phyloP scores from a whole-genome alignment of 805 yeast species.

The Limtongozyma cylindracea region DNA sequence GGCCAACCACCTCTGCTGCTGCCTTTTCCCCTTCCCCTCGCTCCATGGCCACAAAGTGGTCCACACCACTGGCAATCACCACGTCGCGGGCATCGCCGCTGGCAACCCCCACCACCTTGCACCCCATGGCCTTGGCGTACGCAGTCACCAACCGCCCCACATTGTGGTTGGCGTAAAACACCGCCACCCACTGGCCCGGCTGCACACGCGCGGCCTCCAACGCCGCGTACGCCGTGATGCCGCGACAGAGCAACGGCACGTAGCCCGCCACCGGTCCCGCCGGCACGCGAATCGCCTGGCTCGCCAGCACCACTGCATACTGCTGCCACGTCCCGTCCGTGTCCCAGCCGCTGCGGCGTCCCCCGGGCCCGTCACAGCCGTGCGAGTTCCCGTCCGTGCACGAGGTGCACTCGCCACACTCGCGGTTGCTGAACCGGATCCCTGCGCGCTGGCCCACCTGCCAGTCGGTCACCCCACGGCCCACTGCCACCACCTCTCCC shows the following conservation, averaged over 20 bases:
- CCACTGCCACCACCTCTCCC: constrained; percentile 61
- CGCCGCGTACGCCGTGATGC: constrained; percentile 80
- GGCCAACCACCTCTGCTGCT: too few species aligned
- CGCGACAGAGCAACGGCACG: constrained; percentile 77
- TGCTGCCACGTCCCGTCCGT: constrained; percentile 85
- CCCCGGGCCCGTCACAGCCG: constrained; percentile 44
- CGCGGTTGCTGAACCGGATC: constrained; percentile 61
- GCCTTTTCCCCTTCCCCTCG: too few species aligned
- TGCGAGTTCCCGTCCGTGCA: constrained; percentile 46
- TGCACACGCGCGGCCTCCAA: constrained; percentile 48
- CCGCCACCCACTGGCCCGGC: constrained; percentile 56
- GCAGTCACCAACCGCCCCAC: constrained; percentile 53
- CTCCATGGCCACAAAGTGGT: too few species aligned
- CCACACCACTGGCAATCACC: too few species aligned
- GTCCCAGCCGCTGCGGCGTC: constrained; percentile 62
- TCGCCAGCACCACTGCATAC: constrained; percentile 72
- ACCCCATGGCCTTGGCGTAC: constrained; percentile 59
- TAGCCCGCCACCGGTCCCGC: constrained; percentile 45
- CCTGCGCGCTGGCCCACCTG: constrained; percentile 67
- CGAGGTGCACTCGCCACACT: constrained; percentile 55
- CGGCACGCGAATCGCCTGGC: constrained; percentile 67
- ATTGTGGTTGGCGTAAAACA: constrained; percentile 66
- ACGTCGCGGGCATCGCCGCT: constrained; percentile 38
- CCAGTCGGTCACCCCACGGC: constrained; percentile 41
- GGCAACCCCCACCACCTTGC: constrained; percentile 45